These are phyloP conservation scores for Kitagawia praeruptora DNA, from an alignment of 129 eudicot genomes.

Conservation along the genomic window DNA sequence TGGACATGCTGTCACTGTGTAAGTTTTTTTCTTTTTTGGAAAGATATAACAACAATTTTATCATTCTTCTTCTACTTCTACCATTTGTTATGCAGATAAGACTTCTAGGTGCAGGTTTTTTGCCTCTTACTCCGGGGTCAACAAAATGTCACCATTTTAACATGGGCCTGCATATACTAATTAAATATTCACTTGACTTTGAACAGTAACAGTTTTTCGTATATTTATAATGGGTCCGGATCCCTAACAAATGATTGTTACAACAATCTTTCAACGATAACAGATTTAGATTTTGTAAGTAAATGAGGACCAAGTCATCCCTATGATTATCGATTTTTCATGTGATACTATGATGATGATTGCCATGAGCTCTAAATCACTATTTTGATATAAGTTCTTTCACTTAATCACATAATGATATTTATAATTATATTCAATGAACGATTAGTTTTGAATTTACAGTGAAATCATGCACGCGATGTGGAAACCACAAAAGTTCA, in stretches of 20 bases:
- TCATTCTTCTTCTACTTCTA: not conserved
- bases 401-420: not conserved
- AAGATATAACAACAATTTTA: not conserved
- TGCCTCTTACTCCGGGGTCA: slow-evolving; percentile 20
- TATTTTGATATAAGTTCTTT: not conserved
- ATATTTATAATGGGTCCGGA: too few species aligned
- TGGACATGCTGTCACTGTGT: slow-evolving; percentile 17
- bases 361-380: not conserved
- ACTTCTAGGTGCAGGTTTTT: slow-evolving; percentile 77
- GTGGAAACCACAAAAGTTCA: slow-evolving; percentile 22
- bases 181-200: not conserved
- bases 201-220: too few species aligned
- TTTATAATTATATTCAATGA: not conserved
- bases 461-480: slow-evolving; percentile 15
- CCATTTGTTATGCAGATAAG: slow-evolving; percentile 20
- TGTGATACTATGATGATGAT: not conserved
- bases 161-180: not conserved
- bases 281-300: too few species aligned
- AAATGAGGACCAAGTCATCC: too few species aligned
- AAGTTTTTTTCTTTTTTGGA: not conserved
- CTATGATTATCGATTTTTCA: too few species aligned
- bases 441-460: not conserved
- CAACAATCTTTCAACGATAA: too few species aligned
- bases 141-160: not conserved
- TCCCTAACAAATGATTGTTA: too few species aligned